Evolutionary conservation across 2,329 filamentous ascomycete genomes (phyloP).

Genomic region (Fusarium pseudonygamai): DNA sequence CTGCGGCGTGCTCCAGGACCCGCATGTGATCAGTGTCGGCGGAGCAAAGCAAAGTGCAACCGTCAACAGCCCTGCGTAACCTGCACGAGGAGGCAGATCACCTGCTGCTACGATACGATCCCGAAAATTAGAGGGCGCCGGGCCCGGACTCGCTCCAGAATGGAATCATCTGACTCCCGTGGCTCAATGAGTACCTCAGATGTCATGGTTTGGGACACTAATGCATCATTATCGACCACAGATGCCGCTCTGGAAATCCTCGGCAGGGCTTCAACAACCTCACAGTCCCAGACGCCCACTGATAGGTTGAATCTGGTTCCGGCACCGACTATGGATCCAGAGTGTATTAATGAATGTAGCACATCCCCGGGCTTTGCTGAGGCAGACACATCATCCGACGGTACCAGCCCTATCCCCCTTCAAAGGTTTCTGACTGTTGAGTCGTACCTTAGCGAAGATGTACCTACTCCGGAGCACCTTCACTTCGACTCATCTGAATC

Average conservation of each 20-base stretch:
- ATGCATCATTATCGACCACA: neutral
- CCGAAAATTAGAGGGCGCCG: neutral
- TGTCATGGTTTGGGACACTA: neutral
- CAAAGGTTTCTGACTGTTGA: neutral
- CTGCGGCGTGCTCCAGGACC: constrained; percentile 6
- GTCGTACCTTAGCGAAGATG: neutral
- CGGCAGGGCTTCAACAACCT: neutral
- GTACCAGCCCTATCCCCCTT: neutral
- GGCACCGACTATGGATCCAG: neutral
- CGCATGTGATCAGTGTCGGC: constrained; percentile 16
- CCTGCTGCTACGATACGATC: constrained; percentile 1
- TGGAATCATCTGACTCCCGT: neutral
- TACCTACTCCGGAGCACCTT: neutral
- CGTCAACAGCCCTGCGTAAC: constrained; percentile 5
- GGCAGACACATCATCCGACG: neutral
- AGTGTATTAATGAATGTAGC: neutral
- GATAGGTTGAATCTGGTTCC: neutral
- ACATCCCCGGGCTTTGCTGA: neutral
- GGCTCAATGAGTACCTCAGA: neutral
- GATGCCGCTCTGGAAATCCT: neutral
- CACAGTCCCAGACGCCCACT: neutral
- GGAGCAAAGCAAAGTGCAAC: constrained; percentile 13
- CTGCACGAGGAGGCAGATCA: neutral
- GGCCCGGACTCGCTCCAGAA: neutral
- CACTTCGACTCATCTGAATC: neutral